Evolutionary conservation across 1,284 basidiomycete genomes (phyloP).

Genomic region (Testicularia cyperi): DNA sequence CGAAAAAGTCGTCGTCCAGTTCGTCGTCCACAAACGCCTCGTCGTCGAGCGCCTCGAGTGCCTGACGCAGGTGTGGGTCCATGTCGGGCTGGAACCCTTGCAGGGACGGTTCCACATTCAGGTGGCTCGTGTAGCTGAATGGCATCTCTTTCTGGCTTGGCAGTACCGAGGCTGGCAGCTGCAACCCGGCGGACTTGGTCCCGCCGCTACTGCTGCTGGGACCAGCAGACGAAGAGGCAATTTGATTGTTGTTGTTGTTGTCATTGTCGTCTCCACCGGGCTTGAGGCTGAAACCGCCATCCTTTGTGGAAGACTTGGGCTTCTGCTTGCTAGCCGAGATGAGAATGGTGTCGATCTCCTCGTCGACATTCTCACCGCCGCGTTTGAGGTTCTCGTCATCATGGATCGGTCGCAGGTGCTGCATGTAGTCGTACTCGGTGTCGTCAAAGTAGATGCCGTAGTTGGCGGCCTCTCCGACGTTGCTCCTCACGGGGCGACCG

Average conservation of each 20-base stretch:
- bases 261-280: slow-evolving; percentile 10
- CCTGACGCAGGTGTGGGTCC: slow-evolving; percentile 92
- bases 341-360: slow-evolving; percentile 45
- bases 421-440: slow-evolving; percentile 98
- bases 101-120: slow-evolving; percentile 40
- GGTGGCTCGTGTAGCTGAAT: slow-evolving; percentile 21
- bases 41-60: slow-evolving; percentile 91
- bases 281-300: slow-evolving; percentile 31
- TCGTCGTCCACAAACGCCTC: slow-evolving; percentile 69
- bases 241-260: too few relatives aligned
- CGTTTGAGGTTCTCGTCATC: slow-evolving; percentile 45
- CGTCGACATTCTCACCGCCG: slow-evolving; percentile 51
- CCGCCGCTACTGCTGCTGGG: slow-evolving; percentile 3
- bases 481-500: slow-evolving; percentile 41
- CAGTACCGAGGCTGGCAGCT: slow-evolving; percentile 69
- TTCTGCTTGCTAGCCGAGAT: slow-evolving; percentile 31
- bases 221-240: background rate
- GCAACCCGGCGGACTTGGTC: slow-evolving; percentile 9
- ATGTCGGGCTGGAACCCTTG: slow-evolving; percentile 91
- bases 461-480: slow-evolving; percentile 78
- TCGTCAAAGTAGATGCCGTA: slow-evolving; percentile 97
- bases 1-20: slow-evolving; percentile 66
- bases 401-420: slow-evolving; percentile 69
- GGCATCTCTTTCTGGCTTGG: slow-evolving; percentile 41
- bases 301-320: slow-evolving; percentile 36